Evolutionary conservation across 176 grass and related monocot species (phyloP).

Genomic region (Rhynchospora tenuis): DNA sequence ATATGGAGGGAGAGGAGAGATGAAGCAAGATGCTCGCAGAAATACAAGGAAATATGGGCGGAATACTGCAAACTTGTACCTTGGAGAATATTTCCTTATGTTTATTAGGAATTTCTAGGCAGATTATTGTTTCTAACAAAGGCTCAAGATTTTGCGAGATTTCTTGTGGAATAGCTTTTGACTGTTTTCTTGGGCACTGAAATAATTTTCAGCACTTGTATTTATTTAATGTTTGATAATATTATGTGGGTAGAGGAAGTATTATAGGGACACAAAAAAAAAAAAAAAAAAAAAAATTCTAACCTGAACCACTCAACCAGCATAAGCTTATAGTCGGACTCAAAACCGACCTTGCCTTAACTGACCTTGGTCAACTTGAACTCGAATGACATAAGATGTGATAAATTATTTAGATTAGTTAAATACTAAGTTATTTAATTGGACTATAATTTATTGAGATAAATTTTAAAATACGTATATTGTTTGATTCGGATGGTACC

Average conservation of each 20-base stretch:
- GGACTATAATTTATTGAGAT: too few relatives aligned
- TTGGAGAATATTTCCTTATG: slow-evolving; percentile 82
- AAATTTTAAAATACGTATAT: too few relatives aligned
- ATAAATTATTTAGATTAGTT: too few relatives aligned
- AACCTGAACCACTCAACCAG: neutral
- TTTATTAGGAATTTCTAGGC: slow-evolving; percentile 32
- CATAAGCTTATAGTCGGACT: neutral
- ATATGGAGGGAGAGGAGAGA: slow-evolving; percentile 94
- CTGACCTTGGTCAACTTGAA: neutral
- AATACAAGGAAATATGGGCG: slow-evolving; percentile 87
- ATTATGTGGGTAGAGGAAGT: neutral
- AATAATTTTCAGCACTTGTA: neutral
- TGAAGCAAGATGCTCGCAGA: slow-evolving; percentile 75
- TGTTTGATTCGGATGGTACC: too few relatives aligned
- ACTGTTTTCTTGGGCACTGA: neutral
- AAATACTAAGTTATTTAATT: too few relatives aligned
- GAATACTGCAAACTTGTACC: slow-evolving; percentile 84
- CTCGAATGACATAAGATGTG: too few relatives aligned
- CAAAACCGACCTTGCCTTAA: neutral
- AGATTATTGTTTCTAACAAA: neutral
- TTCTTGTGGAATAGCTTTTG: neutral
- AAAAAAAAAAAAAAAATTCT: too few relatives aligned
- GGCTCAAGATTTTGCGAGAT: neutral
- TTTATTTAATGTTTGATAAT: neutral
- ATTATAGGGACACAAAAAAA: neutral